Conservation (phyloP, 345 rosid genomes). For the Sisymbrium irio region DNA sequence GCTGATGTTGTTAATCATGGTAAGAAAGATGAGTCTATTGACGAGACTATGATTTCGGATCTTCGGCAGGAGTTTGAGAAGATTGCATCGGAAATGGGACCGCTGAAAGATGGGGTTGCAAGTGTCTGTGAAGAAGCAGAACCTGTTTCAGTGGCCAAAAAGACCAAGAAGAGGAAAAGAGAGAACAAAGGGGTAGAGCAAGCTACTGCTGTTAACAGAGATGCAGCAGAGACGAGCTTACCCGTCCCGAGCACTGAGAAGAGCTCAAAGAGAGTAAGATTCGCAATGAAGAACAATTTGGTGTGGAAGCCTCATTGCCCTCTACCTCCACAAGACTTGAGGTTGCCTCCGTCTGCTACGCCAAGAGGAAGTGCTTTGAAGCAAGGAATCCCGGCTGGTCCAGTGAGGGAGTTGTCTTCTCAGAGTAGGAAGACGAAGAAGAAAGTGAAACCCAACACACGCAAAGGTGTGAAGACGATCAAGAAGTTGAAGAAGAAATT, state of each 20-base stretch:
- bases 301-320: conserved; percentile 98
- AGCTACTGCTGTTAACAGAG: conserved; percentile 25
- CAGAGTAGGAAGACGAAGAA: conserved; percentile 52
- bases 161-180: conserved; percentile 75
- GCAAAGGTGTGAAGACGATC: conserved; percentile 49
- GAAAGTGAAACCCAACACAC: conserved; percentile 47
- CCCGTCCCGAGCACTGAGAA: conserved; percentile 50
- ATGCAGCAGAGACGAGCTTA: conserved; percentile 40
- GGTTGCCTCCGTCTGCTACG: conserved; percentile 89
- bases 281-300: conserved; percentile 84
- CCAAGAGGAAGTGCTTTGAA: conserved; percentile 99
- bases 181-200: conserved; percentile 46
- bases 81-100: conserved; percentile 69
- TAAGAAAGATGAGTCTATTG: conserved; percentile 32
- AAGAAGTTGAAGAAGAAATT: conserved; percentile 58
- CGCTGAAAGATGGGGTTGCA: conserved; percentile 36
- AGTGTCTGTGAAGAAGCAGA: conserved; percentile 46
- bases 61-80: conserved; percentile 90
- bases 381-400: conserved; percentile 89
- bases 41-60: conserved; percentile 67
- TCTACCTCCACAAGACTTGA: conserved; percentile 82
- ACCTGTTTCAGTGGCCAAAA: conserved; percentile 34
- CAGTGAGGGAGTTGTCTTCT: conserved; percentile 58
- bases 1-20: conserved; percentile 18
- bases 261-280: conserved; percentile 84